phyloP scores from a whole-genome alignment of 441 rosid species.

The Erodium moschatum region DNA sequence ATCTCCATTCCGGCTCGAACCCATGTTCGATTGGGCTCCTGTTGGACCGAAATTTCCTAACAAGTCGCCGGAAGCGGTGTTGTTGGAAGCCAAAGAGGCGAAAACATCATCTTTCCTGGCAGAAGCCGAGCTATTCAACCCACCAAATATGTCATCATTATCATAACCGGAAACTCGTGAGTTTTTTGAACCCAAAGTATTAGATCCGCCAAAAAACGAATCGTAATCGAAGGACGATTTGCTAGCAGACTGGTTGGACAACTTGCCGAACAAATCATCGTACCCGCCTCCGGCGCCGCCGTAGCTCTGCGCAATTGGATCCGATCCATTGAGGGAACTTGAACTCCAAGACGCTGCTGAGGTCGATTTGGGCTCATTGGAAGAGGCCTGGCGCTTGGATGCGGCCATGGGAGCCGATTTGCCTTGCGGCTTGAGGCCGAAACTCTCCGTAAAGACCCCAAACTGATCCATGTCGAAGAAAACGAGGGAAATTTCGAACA shows the following conservation, averaged over 20 bases:
- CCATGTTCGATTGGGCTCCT: too few relatives aligned
- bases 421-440: constrained; percentile 73
- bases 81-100: constrained; percentile 36
- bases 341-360: constrained; percentile 22
- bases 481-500: background rate
- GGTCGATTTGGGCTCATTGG: constrained; percentile 19
- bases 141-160: constrained; percentile 56
- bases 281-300: constrained; percentile 37
- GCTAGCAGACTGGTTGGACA: constrained; percentile 11
- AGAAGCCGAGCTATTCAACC: constrained; percentile 28
- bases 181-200: constrained; percentile 24
- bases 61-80: constrained; percentile 1
- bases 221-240: constrained; percentile 39
- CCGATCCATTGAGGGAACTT: constrained; percentile 26
- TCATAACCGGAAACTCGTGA: constrained; percentile 18
- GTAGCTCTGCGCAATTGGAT: constrained; percentile 23
- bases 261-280: constrained; percentile 35
- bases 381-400: constrained; percentile 32
- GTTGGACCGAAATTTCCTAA: too few relatives aligned
- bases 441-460: constrained; percentile 73
- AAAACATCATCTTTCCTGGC: constrained; percentile 34
- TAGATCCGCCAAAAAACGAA: constrained; percentile 35
- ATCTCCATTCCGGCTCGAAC: too few relatives aligned
- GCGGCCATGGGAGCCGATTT: constrained; percentile 84
- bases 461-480: constrained; percentile 56